Percentiles rank a stretch among this genome's conserved stretches.
phyloP scores from a whole-genome alignment of 73 alveolate species.

The Paramecium sexaurelia region DNA sequence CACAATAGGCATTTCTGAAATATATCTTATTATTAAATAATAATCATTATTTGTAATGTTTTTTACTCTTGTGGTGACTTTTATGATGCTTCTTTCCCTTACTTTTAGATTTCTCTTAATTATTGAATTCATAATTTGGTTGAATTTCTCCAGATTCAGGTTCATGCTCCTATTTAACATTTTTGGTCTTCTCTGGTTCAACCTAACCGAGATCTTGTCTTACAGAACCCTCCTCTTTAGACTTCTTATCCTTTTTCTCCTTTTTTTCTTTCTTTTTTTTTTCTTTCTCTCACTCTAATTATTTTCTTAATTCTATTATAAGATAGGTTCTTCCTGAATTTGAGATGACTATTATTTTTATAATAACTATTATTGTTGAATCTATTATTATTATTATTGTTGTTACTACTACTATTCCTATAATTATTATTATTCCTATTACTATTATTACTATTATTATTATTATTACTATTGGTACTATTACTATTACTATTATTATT shows the following conservation, averaged over 20 bases:
- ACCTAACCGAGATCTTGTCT: conserved; percentile 19
- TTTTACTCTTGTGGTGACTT: conserved; percentile 33
- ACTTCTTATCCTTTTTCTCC: not conserved
- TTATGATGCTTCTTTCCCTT: conserved; percentile 3
- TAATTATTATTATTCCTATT: not conserved
- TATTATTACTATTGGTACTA: not conserved
- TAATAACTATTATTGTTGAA: not conserved
- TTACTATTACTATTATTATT: not conserved
- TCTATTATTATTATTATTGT: not conserved
- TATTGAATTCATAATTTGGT: not conserved
- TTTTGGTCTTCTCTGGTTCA: conserved; percentile 15
- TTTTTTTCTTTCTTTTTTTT: conserved; percentile 51
- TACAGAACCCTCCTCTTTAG: not conserved
- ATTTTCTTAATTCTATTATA: not conserved
- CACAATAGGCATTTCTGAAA: not conserved
- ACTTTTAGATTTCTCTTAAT: conserved; percentile 21
- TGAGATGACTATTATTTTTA: not conserved
- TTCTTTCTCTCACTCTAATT: conserved; percentile 45
- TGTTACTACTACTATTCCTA: not conserved
- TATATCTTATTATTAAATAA: not conserved
- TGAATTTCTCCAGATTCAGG: conserved; percentile 2
- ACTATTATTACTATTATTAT: no score
- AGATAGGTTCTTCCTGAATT: conserved; percentile 3
- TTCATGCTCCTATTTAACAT: conserved; percentile 35
- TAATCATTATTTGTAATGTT: conserved; percentile 22